Evolutionary conservation across 768 basidiomycete species (phyloP).

Genomic region (Termitomyces sp.): DNA sequence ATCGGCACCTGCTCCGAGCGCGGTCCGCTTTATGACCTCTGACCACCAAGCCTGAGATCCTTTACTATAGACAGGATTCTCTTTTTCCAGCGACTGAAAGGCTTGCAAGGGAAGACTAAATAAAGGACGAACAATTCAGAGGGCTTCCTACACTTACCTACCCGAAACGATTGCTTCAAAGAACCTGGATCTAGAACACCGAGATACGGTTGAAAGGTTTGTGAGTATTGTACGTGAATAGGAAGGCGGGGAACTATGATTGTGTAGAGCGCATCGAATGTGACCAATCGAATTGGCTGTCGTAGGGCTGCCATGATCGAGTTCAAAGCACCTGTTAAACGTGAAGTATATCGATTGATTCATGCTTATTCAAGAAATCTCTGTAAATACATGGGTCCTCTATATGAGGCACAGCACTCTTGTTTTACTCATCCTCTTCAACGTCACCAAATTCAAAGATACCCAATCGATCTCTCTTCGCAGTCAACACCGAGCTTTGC

Average conservation of each 20-base stretch:
- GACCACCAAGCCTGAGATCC: constrained; percentile 67
- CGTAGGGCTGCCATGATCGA: constrained; percentile 1
- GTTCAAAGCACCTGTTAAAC: background rate
- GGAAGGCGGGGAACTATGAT: constrained; percentile 64
- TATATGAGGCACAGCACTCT: background rate
- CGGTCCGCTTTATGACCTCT: constrained; percentile 72
- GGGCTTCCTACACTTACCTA: constrained; percentile 32
- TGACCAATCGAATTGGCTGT: constrained; percentile 50
- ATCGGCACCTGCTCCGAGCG: constrained; percentile 70
- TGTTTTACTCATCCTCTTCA: constrained; percentile 68
- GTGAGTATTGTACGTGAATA: constrained; percentile 60
- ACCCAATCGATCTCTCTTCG: constrained; percentile 71
- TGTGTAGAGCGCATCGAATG: constrained; percentile 81
- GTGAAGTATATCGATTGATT: background rate
- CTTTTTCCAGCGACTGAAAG: constrained; percentile 42
- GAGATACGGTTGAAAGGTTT: constrained; percentile 61
- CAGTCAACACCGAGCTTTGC: constrained; percentile 51
- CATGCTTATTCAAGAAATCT: background rate
- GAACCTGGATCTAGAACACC: constrained; percentile 51
- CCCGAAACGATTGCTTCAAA: constrained; percentile 55
- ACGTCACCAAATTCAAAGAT: constrained; percentile 94
- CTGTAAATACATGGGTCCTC: background rate
- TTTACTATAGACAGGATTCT: constrained; percentile 53
- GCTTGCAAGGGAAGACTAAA: constrained; percentile 23
- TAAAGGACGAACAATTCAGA: background rate